phyloP scores from a whole-genome alignment of 495 filamentous ascomycete genomes.

The Talaromyces trachyspermus region DNA sequence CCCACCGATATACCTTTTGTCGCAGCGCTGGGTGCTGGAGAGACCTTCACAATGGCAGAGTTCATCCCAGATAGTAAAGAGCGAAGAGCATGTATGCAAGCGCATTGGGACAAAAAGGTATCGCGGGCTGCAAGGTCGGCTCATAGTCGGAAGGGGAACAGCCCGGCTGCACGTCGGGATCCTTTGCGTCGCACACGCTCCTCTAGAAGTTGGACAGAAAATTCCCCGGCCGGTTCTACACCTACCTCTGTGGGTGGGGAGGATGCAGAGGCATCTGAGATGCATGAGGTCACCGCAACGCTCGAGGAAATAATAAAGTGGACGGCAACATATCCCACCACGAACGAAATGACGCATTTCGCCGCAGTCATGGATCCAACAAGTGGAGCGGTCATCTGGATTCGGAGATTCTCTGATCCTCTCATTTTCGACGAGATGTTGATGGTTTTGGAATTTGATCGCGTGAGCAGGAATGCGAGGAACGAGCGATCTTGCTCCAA shows the following conservation, averaged over 20 bases:
- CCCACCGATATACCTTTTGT: background rate
- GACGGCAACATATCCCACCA: constrained; percentile 40
- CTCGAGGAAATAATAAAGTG: constrained; percentile 28
- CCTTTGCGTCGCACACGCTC: background rate
- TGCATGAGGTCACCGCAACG: constrained; percentile 21
- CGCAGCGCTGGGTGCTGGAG: background rate
- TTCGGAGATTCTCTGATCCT: no score
- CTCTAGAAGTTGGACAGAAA: background rate
- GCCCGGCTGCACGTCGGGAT: background rate
- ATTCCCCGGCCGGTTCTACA: no score
- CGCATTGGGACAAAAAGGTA: constrained; percentile 29
- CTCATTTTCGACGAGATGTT: no score
- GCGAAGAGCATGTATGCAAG: constrained; percentile 29
- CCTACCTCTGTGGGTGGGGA: background rate
- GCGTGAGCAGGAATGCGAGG: no score
- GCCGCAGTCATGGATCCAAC: constrained; percentile 43
- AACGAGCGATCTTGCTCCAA: no score
- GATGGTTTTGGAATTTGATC: no score
- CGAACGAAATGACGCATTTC: constrained; percentile 49
- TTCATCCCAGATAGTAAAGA: constrained; percentile 36
- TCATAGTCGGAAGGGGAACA: no score
- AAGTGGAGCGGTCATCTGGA: constrained; percentile 37
- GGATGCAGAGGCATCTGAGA: constrained; percentile 10
- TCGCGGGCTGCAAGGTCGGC: background rate
- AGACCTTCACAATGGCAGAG: constrained; percentile 22